Conservation (phyloP, 805 yeast genomes). For the Ogataea angusta region DNA sequence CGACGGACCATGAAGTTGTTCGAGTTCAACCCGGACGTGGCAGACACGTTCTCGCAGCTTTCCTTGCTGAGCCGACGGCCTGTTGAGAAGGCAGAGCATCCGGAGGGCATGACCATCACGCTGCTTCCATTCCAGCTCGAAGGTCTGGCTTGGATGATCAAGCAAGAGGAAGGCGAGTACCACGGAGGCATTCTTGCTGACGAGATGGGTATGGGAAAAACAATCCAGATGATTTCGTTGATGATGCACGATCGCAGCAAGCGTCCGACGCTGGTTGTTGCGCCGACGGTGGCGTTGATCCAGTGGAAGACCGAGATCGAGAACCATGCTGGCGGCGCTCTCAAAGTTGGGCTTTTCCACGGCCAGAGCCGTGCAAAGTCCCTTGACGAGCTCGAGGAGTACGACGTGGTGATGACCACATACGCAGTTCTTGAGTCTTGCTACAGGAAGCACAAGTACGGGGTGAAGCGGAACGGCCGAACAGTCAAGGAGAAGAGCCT, state of each 20-base stretch:
- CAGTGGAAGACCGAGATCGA: constrained; percentile 96
- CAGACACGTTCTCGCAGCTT: constrained; percentile 66
- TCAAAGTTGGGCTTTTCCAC: constrained; percentile 74
- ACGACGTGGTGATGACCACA: constrained; percentile 86
- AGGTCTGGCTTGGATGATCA: constrained; percentile 84
- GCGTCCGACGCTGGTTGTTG: constrained; percentile 83
- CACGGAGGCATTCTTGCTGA: constrained; percentile 94
- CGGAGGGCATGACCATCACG: constrained; percentile 68
- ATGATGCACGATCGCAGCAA: constrained; percentile 66
- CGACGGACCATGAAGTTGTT: constrained; percentile 66
- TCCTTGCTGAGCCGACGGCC: constrained; percentile 43
- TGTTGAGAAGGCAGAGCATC: constrained; percentile 66
- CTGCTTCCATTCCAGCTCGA: constrained; percentile 90
- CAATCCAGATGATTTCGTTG: constrained; percentile 91
- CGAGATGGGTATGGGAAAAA: constrained; percentile 99
- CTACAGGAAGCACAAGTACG: constrained; percentile 76
- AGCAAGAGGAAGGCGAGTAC: constrained; percentile 76
- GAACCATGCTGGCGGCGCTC: constrained; percentile 68
- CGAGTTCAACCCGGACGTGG: constrained; percentile 75
- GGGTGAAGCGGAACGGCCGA: constrained; percentile 72
- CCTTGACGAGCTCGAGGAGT: constrained; percentile 51
- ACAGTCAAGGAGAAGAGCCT: constrained; percentile 71
- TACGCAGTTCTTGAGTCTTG: constrained; percentile 90
- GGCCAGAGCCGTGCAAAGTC: constrained; percentile 74
- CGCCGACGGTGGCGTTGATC: constrained; percentile 98